Evolutionary conservation across 1,139 yeast species (phyloP), one percentile per base, ranked within the genome.

Genomic region (Candida frijolesensis): DNA sequence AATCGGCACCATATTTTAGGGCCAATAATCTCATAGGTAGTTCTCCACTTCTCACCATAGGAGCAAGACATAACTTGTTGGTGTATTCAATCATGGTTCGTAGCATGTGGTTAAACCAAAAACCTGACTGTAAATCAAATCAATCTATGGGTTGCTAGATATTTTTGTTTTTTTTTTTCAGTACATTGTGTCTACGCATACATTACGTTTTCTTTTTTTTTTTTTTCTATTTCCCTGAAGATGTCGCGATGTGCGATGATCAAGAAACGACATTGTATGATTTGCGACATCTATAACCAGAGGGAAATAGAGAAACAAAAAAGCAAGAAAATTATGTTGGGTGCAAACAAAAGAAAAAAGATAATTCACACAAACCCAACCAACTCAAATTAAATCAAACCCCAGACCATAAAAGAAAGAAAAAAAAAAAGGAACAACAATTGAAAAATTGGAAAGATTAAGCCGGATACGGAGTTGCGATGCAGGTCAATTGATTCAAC

Each of bases 41-140:
- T 70, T 94, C 99, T 12, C 98, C 96, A 44, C 94, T 88, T 43
- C 99, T 78, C 50, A 94, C 97, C 98, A 92, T 92, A 1, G 98
- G 98, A 0, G 98, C 98, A 44, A 92, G 78, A 25, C 87, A 96
- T 51, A 91, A 70, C 61, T 89, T 89, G 1, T 96, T 94, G 33
- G 61, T 58, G 50, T 60, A 68, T 33, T 60, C 63, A 14, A 62
- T 40, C 63, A 59, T 61, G 27, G 33, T 49, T 33, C 42, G 51
- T 19, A 49, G 39, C 53, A 51, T 51, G 29, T 25, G 29, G 29
- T 25, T 25, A 4, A 8, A 25, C 29, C 29, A 25, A 25, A 25
- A 25, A 25, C 29, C 29, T 25, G 29, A 6, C 29, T 8, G 10
- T 25, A 25, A 2, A 22, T 4, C 16, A 25, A 2, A 22, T 4